Conservation (phyloP, 768 basidiomycete species). For the Flagelloscypha sp. region DNA sequence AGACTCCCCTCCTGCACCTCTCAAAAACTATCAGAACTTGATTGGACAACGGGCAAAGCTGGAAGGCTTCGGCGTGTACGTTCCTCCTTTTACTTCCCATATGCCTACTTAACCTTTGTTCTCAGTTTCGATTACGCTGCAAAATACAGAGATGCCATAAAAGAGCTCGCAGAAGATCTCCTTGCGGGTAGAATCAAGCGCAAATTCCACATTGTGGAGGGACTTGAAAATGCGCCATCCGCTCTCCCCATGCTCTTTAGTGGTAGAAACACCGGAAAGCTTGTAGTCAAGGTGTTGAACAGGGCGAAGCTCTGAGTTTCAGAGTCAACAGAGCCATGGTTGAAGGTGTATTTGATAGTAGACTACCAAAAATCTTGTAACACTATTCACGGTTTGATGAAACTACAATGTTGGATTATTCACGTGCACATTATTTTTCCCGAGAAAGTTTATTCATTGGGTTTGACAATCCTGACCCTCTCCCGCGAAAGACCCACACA, state of each 20-base stretch:
- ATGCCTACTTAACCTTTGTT: not conserved
- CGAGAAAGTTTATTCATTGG: too few relatives aligned
- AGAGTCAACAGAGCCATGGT: too few relatives aligned
- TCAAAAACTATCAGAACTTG: slow-evolving; percentile 58
- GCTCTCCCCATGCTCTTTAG: slow-evolving; percentile 65
- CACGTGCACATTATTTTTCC: too few relatives aligned
- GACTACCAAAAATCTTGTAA: too few relatives aligned
- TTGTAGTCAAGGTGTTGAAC: too few relatives aligned
- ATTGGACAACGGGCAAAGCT: slow-evolving; percentile 75
- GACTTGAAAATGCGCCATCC: slow-evolving; percentile 63
- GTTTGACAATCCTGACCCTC: too few relatives aligned
- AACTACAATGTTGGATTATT: too few relatives aligned
- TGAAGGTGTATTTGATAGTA: too few relatives aligned
- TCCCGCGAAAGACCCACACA: too few relatives aligned
- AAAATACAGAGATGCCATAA: slow-evolving; percentile 36
- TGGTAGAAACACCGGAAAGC: slow-evolving; percentile 74
- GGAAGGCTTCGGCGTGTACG: slow-evolving; percentile 77
- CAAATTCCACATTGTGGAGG: slow-evolving; percentile 73
- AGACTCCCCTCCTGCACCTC: slow-evolving; percentile 58
- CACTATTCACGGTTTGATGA: too few relatives aligned
- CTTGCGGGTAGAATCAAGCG: slow-evolving; percentile 65
- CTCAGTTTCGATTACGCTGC: not conserved
- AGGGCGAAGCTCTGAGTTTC: too few relatives aligned
- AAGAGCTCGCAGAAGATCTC: slow-evolving; percentile 50
- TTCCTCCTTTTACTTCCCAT: too few relatives aligned